These are phyloP conservation scores for Exophiala sp. DNA, from an alignment of 2,329 filamentous ascomycete species.

Conservation along the genomic window DNA sequence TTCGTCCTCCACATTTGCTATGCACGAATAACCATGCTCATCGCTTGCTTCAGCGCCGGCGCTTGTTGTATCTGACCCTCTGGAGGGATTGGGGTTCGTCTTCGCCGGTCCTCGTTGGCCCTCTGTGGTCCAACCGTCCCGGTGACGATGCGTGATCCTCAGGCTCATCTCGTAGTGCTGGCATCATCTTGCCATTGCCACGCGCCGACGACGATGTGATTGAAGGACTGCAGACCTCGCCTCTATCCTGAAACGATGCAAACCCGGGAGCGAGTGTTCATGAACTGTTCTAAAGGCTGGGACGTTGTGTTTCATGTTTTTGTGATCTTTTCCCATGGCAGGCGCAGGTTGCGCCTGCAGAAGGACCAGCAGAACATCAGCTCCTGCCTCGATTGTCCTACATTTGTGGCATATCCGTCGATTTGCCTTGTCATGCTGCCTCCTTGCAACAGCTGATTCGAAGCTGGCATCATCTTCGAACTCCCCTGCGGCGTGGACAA, in stretches of 20 bases:
- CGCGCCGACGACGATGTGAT: slow-evolving; percentile 18
- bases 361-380: not conserved
- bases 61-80: slow-evolving; percentile 16
- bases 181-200: slow-evolving; percentile 5
- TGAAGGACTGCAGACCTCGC: slow-evolving; percentile 12
- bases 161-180: slow-evolving; percentile 5
- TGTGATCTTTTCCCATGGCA: too few species aligned
- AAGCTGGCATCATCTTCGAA: slow-evolving; percentile 18
- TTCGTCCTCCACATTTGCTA: slow-evolving; percentile 12
- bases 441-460: not conserved
- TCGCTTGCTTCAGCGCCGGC: slow-evolving; percentile 14
- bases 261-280: not conserved
- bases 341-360: too few species aligned
- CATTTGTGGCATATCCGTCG: too few species aligned
- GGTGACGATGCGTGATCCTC: slow-evolving; percentile 8
- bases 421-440: slow-evolving; percentile 3
- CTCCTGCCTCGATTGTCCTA: slow-evolving; percentile 5
- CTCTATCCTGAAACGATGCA: slow-evolving; percentile 1
- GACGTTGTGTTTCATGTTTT: not conserved
- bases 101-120: slow-evolving; percentile 18
- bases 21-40: slow-evolving; percentile 13
- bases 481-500: slow-evolving; percentile 2
- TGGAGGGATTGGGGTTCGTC: slow-evolving; percentile 12
- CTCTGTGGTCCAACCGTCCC: slow-evolving; percentile 18
- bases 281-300: not conserved